Evolutionary conservation across 2,329 filamentous ascomycete species (phyloP), one percentile per base, ranked within the genome.

Genomic region (Talaromyces sp.): DNA sequence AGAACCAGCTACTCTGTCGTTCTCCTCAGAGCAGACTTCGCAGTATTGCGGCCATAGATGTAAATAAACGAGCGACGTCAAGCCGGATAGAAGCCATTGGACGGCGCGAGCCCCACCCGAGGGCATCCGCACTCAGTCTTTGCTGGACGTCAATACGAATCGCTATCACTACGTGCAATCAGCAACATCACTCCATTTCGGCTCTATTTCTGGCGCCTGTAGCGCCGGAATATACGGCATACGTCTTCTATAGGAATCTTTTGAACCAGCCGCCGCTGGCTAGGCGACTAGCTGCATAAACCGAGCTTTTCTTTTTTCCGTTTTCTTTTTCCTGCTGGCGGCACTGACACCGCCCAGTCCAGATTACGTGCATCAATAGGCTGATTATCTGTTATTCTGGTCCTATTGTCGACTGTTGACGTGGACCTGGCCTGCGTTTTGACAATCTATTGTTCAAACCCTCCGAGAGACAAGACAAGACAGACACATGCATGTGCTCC

Each of bases 401-500:
- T 47, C 19, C 44, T 47, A 25, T 33, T 32, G 36, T 56, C 22
- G 22, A 25, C 22, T 32, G 55, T 56, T 42, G 33, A 56, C 32
- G 55, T 42, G 36, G 55, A 42, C 33, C 22, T 27, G 13, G 7
- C 30, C n/a, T 36, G 33, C 53, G 36, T 54, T 13, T 32, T 19
- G 32, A 39, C 8, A 42, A 27, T 22, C 44, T 25, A 47, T 47
- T 47, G 44, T 47, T 47, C 44, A 47, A 47, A 4, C 7, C 19
- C 53, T 25, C 19, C 53, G 3, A 36, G 33, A 19, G 13, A 55
- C 11, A n/a, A 54, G 15, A 19, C 55, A 39, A 55, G 17, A 42
- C 32, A 61, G 22, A 42, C 32, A 61, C 33, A 76, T 76, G 73
- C 71, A 74, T 63, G 72, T 66, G 22, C 71, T 76, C 63, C 69